Evolutionary conservation across 306 rosid species (phyloP).

Genomic region (Acacia crassicarpa): DNA sequence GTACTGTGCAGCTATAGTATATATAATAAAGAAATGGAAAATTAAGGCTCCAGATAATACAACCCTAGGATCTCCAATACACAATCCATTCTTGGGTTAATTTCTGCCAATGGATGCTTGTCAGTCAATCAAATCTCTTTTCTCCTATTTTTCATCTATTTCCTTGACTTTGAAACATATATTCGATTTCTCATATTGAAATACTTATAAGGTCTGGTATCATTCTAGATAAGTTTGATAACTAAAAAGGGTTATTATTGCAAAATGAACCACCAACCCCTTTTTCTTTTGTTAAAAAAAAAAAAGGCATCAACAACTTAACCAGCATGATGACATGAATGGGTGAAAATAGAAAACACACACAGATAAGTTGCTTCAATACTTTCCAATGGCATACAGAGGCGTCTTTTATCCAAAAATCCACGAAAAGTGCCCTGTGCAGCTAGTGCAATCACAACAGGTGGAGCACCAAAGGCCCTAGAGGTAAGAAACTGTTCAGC

Average conservation of each 20-base stretch:
- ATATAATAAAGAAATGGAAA: neutral
- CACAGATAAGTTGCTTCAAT: conserved; percentile 26
- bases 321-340: conserved; percentile 4
- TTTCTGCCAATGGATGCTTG: conserved; percentile 2
- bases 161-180: conserved; percentile 3
- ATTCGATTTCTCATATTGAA: neutral
- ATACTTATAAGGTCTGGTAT: conserved; percentile 21
- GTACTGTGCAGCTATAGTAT: neutral
- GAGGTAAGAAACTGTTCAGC: conserved; percentile 82
- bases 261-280: neutral
- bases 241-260: too few relatives aligned
- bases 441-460: conserved; percentile 87
- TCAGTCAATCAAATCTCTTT: neutral
- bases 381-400: conserved; percentile 87
- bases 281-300: too few relatives aligned
- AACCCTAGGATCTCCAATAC: conserved; percentile 3
- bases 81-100: neutral
- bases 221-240: neutral
- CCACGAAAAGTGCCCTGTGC: conserved; percentile 98
- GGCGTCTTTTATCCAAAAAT: conserved; percentile 88
- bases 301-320: neutral
- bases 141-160: neutral
- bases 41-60: neutral
- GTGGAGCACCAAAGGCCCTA: conserved; percentile 92
- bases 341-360: neutral